Conservation (phyloP, 768 basidiomycete genomes). For the Heimioporus sp. region DNA sequence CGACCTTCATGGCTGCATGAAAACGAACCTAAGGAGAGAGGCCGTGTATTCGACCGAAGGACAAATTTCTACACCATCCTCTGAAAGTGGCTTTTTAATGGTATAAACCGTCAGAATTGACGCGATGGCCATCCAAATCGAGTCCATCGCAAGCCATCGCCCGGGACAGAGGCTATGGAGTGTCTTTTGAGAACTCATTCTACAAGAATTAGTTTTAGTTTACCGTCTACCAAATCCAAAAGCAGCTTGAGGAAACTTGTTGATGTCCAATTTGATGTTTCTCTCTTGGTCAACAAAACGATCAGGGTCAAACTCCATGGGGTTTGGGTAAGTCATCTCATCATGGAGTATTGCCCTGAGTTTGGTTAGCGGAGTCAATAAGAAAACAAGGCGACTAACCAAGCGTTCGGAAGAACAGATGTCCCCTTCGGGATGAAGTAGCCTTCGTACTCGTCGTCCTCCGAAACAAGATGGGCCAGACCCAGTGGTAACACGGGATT, state of each 20-base stretch:
- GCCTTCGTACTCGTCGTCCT: slow-evolving; percentile 46
- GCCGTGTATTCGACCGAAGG: slow-evolving; percentile 36
- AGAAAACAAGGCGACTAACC: slow-evolving; percentile 28
- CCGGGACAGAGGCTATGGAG: slow-evolving; percentile 43
- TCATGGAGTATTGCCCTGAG: slow-evolving; percentile 44
- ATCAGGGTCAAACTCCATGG: slow-evolving; percentile 38
- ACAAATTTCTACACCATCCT: slow-evolving; percentile 33
- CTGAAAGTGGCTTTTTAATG: slow-evolving; percentile 35
- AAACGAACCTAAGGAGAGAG: slow-evolving; percentile 34
- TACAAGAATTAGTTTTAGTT: slow-evolving; percentile 1
- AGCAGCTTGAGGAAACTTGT: slow-evolving; percentile 35
- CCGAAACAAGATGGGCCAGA: slow-evolving; percentile 19
- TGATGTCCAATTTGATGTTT: slow-evolving; percentile 31
- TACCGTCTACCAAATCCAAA: slow-evolving; percentile 44
- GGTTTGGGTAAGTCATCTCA: slow-evolving; percentile 36
- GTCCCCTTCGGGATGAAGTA: slow-evolving; percentile 45
- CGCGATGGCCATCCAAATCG: slow-evolving; percentile 42
- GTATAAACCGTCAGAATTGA: slow-evolving; percentile 39
- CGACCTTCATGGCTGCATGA: not conserved
- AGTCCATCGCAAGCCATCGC: slow-evolving; percentile 41
- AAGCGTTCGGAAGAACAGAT: slow-evolving; percentile 46
- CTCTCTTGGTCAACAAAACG: slow-evolving; percentile 30
- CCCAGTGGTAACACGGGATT: slow-evolving; percentile 36
- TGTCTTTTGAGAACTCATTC: not conserved
- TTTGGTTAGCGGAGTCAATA: slow-evolving; percentile 9